Evolutionary conservation across 2,329 filamentous ascomycete species (phyloP), one percentile per base, ranked within the genome.

Genomic region (Tolypocladium guangdongense): DNA sequence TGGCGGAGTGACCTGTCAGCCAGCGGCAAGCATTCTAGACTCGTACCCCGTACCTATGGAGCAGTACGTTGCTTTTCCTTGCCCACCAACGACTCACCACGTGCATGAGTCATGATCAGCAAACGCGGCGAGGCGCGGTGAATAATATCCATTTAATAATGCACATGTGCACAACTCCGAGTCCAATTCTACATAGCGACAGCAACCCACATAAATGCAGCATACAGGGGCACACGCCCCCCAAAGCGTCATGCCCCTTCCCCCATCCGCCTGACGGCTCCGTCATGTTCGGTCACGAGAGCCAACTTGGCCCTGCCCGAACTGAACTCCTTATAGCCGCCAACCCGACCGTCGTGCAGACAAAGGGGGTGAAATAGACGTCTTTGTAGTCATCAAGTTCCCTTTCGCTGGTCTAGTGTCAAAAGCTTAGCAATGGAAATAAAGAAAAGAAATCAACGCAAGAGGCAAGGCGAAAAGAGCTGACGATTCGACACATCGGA

Each of bases 291-390:
- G 14, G 35, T 22, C 22, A 8, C 12, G 30, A 4, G 22, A 4
- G 27, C 43, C 18, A 11, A 10, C 43, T 30, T 32, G 27, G n/a
- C 10, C 18, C 27, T 46, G 43, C 43, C 30, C 43, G 43, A 32
- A 45, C 18, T 30, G 14, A 53, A 53, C 52, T 53, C 52, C 47
- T 45, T 46, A 38, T 50, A 45, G 14, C 38, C 47, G 38, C 20
- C 38, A 27, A 50, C 14, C 51, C 14, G 30, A 22, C 43, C 46
- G 10, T 43, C 46, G 37, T 43, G 46, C 32, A 27, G 18, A 14
- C 6, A 30, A 36, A 50, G 12, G 22, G 8, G 20, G 24, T 35
- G 36, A 24, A 35, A 49, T 24, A 43, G 24, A 30, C 22, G 35
- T 43, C 10, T 37, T 46, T 22, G 24, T 50, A 47, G 43, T 52